A percentile compares a stretch with the other conserved stretches of the same genome.
phyloP scores from a whole-genome alignment of 495 filamentous ascomycete genomes.

The Neurospora sp. region DNA sequence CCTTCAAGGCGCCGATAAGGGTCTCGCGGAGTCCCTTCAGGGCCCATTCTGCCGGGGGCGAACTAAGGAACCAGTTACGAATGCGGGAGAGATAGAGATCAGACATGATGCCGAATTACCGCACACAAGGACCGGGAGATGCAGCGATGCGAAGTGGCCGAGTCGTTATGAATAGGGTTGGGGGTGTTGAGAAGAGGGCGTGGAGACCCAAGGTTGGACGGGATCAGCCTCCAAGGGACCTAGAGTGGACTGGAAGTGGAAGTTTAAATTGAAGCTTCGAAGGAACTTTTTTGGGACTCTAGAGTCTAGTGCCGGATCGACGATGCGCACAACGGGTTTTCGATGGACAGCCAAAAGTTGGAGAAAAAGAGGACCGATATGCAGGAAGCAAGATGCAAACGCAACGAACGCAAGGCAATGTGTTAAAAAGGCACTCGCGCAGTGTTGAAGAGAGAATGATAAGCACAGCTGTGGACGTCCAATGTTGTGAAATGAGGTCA shows the following conservation, averaged over 20 bases:
- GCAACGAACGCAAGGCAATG: neutral
- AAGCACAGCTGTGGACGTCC: neutral
- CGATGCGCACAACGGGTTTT: neutral
- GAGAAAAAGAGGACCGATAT: neutral
- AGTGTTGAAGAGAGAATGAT: neutral
- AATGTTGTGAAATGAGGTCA: neutral
- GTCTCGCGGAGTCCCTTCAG: slow-evolving; percentile 62
- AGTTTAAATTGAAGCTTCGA: neutral
- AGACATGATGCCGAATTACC: slow-evolving; percentile 28
- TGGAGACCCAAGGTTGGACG: neutral
- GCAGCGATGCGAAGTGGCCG: neutral
- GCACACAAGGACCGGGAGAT: neutral
- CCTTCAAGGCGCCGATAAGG: slow-evolving; percentile 74
- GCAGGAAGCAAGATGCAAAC: neutral
- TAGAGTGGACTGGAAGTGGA: neutral
- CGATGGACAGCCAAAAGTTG: neutral
- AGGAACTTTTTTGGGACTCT: neutral
- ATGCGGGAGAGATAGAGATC: slow-evolving; percentile 57
- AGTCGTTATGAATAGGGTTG: neutral
- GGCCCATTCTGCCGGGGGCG: slow-evolving; percentile 79
- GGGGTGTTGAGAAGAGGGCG: neutral
- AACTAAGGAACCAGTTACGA: slow-evolving; percentile 79
- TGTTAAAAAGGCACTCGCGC: neutral
- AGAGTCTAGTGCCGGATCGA: neutral
- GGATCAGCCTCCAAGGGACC: neutral